A percentile compares a stretch with the other conserved stretches of the same genome.
Conservation (phyloP, 345 rosid species). For the Rhodamnia argentea region DNA sequence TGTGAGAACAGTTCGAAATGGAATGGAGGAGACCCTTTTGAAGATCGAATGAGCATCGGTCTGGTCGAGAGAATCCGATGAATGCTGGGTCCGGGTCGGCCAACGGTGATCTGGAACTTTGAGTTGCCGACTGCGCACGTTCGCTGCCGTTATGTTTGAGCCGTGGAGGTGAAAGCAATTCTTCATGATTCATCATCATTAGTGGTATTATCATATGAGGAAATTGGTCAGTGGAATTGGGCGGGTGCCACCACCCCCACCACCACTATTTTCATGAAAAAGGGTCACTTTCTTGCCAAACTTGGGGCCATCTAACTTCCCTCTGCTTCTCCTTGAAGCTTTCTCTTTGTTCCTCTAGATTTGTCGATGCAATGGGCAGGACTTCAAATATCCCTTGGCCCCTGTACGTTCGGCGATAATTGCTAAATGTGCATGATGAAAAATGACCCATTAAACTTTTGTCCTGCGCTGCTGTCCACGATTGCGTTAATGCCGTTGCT, state of each 20-base stretch:
- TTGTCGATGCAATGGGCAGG: neutral
- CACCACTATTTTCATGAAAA: neutral
- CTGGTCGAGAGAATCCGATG: neutral
- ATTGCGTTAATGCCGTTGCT: neutral
- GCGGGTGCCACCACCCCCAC: neutral
- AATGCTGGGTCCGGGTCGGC: neutral
- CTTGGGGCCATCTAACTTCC: neutral
- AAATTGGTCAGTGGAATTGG: neutral
- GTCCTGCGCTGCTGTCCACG: fast-evolving
- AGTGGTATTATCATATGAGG: neutral
- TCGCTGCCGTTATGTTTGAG: neutral
- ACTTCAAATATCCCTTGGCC: neutral
- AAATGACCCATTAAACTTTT: neutral
- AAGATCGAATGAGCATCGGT: neutral
- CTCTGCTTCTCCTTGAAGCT: neutral
- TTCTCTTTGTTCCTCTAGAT: neutral
- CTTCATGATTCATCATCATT: neutral
- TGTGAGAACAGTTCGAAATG: neutral
- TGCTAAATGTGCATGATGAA: neutral
- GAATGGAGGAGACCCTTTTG: neutral
- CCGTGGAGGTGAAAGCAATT: neutral
- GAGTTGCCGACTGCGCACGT: neutral
- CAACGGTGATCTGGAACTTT: neutral
- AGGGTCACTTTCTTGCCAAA: slow-evolving; percentile 9
- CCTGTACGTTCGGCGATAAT: neutral